phyloP scores from a whole-genome alignment of 2,329 filamentous ascomycete genomes.

The Aspergillus sp. region DNA sequence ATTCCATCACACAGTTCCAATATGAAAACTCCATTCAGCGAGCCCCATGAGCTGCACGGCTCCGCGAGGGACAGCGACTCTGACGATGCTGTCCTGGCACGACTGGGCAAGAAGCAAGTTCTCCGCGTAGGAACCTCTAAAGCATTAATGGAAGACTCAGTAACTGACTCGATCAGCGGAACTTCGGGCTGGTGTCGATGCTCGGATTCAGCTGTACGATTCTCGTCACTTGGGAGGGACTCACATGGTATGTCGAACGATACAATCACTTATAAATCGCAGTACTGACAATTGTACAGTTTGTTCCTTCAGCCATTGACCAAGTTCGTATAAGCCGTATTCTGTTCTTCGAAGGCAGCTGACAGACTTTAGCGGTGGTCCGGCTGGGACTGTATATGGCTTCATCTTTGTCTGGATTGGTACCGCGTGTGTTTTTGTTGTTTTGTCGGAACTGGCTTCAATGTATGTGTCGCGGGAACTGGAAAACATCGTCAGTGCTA shows the following conservation, averaged over 20 bases:
- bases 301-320: constrained; percentile 11
- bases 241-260: constrained; percentile 13
- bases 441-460: constrained; percentile 33
- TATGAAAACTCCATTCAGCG: too few relatives aligned
- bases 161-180: constrained; percentile 14
- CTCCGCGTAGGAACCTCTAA: constrained; percentile 11
- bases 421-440: constrained; percentile 24
- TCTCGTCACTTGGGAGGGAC: constrained; percentile 23
- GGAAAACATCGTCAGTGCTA: neutral
- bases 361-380: constrained; percentile 27
- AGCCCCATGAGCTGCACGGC: neutral
- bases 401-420: constrained; percentile 36
- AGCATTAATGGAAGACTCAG: neutral
- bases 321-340: constrained; percentile 15
- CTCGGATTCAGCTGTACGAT: constrained; percentile 26
- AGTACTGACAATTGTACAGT: neutral
- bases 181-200: constrained; percentile 20
- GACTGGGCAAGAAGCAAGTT: constrained; percentile 21
- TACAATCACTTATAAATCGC: neutral
- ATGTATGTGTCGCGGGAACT: constrained; percentile 23
- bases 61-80: constrained; percentile 1
- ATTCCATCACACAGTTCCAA: too few relatives aligned
- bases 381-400: constrained; percentile 32
- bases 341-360: neutral
- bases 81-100: constrained; percentile 15